A percentile compares a stretch with the other conserved stretches of the same genome.
Evolutionary conservation across 2,329 filamentous ascomycete species (phyloP).

Genomic region (Rhexocercosporidium sp.): DNA sequence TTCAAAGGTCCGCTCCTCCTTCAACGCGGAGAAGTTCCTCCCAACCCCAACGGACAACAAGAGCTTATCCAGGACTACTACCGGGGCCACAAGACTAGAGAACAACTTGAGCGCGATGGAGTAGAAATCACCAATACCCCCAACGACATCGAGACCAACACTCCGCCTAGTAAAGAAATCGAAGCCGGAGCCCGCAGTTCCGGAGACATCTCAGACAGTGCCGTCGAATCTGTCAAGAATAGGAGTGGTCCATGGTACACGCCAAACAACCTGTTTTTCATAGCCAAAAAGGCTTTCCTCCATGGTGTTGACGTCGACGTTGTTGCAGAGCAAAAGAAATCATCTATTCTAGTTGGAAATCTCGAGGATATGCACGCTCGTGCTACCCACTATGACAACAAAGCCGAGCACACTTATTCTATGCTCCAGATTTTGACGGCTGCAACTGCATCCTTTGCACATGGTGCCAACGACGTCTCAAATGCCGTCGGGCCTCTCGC

Average conservation of each 20-base stretch:
- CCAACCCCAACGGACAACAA: conserved; percentile 40
- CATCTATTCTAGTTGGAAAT: conserved; percentile 55
- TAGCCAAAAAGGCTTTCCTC: conserved; percentile 51
- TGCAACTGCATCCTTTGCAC: conserved; percentile 74
- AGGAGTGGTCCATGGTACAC: conserved; percentile 3
- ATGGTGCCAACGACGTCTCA: conserved; percentile 70
- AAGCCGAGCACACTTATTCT: conserved; percentile 66
- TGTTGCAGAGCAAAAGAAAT: conserved; percentile 46
- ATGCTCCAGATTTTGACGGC: conserved; percentile 71
- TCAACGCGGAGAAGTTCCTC: conserved; percentile 44
- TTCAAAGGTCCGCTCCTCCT: conserved; percentile 50
- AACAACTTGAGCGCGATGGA: conserved; percentile 36
- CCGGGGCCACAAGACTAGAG: conserved; percentile 45
- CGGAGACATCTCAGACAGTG: not conserved
- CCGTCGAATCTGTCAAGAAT: not conserved
- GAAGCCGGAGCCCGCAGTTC: not conserved
- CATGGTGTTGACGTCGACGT: conserved; percentile 54
- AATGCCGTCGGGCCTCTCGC: conserved; percentile 66
- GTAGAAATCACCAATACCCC: not conserved
- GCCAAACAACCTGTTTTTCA: not conserved
- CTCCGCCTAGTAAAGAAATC: not conserved
- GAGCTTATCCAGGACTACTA: conserved; percentile 48
- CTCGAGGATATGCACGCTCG: conserved; percentile 56
- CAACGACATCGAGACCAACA: conserved; percentile 4
- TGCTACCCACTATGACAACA: conserved; percentile 65